Base-by-base conservation (phyloP, 2,329 filamentous ascomycete genomes). In the Pseudogymnoascus sp. region DNA sequence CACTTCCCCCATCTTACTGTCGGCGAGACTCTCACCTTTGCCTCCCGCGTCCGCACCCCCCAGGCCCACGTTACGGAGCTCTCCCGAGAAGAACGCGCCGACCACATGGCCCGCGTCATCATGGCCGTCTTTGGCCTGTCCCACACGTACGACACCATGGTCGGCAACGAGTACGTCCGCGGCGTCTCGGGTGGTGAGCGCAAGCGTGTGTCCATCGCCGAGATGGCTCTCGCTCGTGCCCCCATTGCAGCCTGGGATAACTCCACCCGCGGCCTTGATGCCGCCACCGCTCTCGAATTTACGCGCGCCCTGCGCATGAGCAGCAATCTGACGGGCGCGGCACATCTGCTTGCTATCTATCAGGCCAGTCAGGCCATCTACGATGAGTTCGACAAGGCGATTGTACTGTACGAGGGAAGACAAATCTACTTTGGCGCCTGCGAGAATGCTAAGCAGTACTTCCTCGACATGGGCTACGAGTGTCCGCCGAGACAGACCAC, bases 121-220 rank as follows among this genome's bases (percentile, higher is more conserved):
- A 85, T 88, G 72, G 85, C 87, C 15, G 72, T 86, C 0, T 90
- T 89, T 65, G 87, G 86, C 65, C 81, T 91, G 18, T 83, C 82
- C 13, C 86, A 90, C 67, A 88, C 85, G 0, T 78, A 85, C 66
- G 79, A 85, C 62, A 91, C 88, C 7, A 87, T 85, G 66, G 86
- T 92, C 5, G 89, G 89, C 5, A 84, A 90, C 61, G 86, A 90
- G 65, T 83, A 87, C 41, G 78, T 91, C 2, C 82, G 69, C 5
- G 89, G 89, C 45, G 81, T 89, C 0, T 85, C 82, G 2, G 86
- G 86, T 19, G 86, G 86, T 19, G 86, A 89, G 69, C 77, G 85
- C 59, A 92, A 95, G 74, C 84, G 90, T 69, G 89, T 94, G 6
- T 88, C 84, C 41, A 90, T 94, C 61, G 88, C 87, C 0, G 89